Conservation (phyloP, 192 early-diverging fungal species). For the Piromyces sp. region DNA sequence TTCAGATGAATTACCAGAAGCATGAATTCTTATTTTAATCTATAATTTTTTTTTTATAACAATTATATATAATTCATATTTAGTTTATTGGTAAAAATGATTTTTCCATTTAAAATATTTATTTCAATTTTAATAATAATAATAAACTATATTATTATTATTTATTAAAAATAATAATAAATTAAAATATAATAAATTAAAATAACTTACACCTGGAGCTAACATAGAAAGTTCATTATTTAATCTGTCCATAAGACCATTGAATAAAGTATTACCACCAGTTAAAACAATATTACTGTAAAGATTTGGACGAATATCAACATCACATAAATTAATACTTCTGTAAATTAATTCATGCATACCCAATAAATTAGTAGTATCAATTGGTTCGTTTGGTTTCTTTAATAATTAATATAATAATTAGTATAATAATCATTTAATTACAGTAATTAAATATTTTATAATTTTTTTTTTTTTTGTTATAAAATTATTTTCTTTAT, state of each 20-base stretch:
- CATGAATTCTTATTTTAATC: conserved; percentile 13
- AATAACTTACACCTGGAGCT: conserved; percentile 42
- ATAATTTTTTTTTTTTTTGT: too few species aligned
- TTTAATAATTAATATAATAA: too few species aligned
- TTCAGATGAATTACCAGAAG: conserved; percentile 59
- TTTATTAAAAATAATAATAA: not conserved
- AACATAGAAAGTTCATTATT: conserved; percentile 45
- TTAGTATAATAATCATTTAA: too few species aligned
- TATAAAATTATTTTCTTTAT: too few species aligned
- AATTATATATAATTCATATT: too few species aligned
- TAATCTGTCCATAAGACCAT: conserved; percentile 73
- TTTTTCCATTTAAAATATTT: too few species aligned
- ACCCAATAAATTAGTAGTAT: conserved; percentile 9
- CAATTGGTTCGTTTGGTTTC: not conserved
- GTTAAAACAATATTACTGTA: conserved; percentile 71
- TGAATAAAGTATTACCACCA: conserved; percentile 73
- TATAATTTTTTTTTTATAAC: too few species aligned
- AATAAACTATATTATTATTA: not conserved
- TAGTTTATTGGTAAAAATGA: too few species aligned
- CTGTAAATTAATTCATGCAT: conserved; percentile 57
- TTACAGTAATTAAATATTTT: not conserved
- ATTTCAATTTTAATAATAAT: too few species aligned
- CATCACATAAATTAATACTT: conserved; percentile 60
- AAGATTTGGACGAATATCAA: conserved; percentile 69
- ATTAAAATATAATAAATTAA: not conserved